A percentile compares a stretch with the other conserved stretches of the same genome.
Conservation (phyloP, 495 filamentous ascomycete species). For the Neurospora sp. region DNA sequence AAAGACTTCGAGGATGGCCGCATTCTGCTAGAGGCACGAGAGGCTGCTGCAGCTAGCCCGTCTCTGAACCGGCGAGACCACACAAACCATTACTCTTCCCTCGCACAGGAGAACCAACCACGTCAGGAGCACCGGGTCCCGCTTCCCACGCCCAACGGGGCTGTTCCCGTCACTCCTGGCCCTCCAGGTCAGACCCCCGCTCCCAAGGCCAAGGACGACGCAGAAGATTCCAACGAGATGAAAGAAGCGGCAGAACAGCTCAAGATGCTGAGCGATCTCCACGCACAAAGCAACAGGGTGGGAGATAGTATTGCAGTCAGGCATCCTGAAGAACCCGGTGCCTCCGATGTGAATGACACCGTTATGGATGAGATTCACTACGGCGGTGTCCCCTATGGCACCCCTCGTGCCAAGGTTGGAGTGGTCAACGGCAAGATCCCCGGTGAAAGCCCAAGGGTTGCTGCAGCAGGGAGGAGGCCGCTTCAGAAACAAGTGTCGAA, state of each 20-base stretch:
- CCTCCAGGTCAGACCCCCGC: conserved; percentile 5
- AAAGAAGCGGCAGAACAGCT: conserved; percentile 49
- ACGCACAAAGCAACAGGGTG: conserved; percentile 14
- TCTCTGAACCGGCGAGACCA: conserved; percentile 10
- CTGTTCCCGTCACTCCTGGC: conserved; percentile 4
- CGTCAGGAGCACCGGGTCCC: conserved; percentile 7
- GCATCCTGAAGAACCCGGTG: conserved; percentile 30
- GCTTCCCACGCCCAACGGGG: not conserved
- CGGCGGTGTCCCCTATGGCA: conserved; percentile 28
- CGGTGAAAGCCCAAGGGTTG: conserved; percentile 19
- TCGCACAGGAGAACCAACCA: conserved; percentile 24
- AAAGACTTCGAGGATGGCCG: conserved; percentile 41
- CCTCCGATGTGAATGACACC: conserved; percentile 30
- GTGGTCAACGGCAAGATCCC: not conserved
- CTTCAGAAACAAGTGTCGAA: conserved; percentile 41
- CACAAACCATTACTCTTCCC: conserved; percentile 9
- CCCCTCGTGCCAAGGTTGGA: conserved; percentile 26
- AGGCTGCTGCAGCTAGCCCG: conserved; percentile 21
- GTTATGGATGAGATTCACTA: conserved; percentile 25
- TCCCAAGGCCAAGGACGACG: conserved; percentile 34
- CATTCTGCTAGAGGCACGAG: conserved; percentile 36
- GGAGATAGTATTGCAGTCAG: conserved; percentile 26
- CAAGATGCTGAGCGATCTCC: conserved; percentile 38
- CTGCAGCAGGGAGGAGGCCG: conserved; percentile 23
- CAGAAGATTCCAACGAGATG: conserved; percentile 49